A percentile compares a stretch with the other conserved stretches of the same genome.
Evolutionary conservation across 2,329 filamentous ascomycete species (phyloP).

Genomic region (Macrophomina tecta): DNA sequence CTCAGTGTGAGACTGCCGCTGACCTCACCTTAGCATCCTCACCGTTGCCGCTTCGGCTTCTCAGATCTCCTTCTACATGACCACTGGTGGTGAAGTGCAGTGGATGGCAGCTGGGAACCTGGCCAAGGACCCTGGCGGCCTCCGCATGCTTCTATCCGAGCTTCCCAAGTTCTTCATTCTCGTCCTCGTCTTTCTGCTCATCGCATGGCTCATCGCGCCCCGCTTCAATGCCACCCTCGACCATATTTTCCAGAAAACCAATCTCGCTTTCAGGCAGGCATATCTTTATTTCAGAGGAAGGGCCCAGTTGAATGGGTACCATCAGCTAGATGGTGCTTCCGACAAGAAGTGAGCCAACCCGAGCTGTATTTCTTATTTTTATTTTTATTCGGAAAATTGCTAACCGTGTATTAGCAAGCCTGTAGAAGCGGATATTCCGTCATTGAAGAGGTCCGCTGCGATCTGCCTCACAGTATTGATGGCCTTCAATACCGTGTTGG

Average conservation of each 20-base stretch:
- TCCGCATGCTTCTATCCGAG: conserved; percentile 46
- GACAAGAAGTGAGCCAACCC: neutral
- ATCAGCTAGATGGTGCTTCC: neutral
- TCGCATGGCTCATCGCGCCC: conserved; percentile 39
- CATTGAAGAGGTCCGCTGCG: conserved; percentile 5
- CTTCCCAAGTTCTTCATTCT: conserved; percentile 37
- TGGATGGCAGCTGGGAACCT: conserved; percentile 46
- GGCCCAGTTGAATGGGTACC: conserved; percentile 5
- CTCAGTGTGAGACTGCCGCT: neutral
- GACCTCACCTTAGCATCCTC: conserved; percentile 33
- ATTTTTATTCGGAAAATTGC: neutral
- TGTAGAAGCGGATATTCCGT: neutral
- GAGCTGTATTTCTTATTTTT: neutral
- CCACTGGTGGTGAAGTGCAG: conserved; percentile 49
- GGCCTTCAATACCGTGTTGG: conserved; percentile 32
- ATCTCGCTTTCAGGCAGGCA: conserved; percentile 29
- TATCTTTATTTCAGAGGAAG: neutral
- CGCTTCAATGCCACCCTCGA: conserved; percentile 37
- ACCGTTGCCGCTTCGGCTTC: conserved; percentile 42
- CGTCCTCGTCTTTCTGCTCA: conserved; percentile 35
- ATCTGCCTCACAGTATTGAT: conserved; percentile 30
- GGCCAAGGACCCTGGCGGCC: conserved; percentile 44
- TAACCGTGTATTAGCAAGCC: neutral
- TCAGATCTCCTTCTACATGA: conserved; percentile 48
- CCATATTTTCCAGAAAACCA: conserved; percentile 29